Conservation (phyloP, 306 rosid species). For the Rosa multiflora region DNA sequence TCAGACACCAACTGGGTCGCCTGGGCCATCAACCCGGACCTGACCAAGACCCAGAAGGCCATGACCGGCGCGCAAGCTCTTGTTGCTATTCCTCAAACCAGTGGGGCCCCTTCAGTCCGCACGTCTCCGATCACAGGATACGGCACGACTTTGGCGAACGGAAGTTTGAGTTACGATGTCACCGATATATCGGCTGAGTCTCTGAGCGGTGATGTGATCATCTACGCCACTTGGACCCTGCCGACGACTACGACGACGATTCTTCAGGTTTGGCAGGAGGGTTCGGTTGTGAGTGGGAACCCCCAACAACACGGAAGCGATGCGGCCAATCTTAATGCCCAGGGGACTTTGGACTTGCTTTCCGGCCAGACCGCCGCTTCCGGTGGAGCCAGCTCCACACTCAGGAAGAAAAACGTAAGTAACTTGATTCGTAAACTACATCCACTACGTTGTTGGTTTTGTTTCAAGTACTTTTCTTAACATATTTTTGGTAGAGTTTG, state of each 20-base stretch:
- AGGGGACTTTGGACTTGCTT: conserved; percentile 47
- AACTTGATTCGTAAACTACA: not conserved
- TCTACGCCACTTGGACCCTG: conserved; percentile 49
- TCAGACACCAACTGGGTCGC: conserved; percentile 55
- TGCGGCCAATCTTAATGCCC: conserved; percentile 21
- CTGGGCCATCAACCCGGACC: conserved; percentile 63
- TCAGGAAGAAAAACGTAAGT: conserved; percentile 54
- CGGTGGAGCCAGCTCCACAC: conserved; percentile 25
- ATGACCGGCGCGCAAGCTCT: conserved; percentile 65
- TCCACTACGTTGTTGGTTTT: not conserved
- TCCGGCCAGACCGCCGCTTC: conserved; percentile 35
- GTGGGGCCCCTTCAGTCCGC: conserved; percentile 25
- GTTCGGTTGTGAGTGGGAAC: conserved; percentile 33
- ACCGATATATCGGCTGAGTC: conserved; percentile 25
- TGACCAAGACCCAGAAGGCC: not conserved
- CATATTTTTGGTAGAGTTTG: not conserved
- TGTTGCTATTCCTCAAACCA: conserved; percentile 41
- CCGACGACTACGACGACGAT: conserved; percentile 26
- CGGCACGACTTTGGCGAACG: conserved; percentile 6
- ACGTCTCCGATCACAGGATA: conserved; percentile 18
- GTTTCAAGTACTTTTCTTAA: not conserved
- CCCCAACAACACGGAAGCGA: not conserved
- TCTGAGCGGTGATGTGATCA: conserved; percentile 38
- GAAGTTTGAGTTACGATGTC: conserved; percentile 24
- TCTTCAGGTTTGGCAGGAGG: conserved; percentile 73